Percentiles rank a stretch among this genome's conserved stretches.
phyloP scores from a whole-genome alignment of 805 yeast genomes.

The Suhomyces sp. region DNA sequence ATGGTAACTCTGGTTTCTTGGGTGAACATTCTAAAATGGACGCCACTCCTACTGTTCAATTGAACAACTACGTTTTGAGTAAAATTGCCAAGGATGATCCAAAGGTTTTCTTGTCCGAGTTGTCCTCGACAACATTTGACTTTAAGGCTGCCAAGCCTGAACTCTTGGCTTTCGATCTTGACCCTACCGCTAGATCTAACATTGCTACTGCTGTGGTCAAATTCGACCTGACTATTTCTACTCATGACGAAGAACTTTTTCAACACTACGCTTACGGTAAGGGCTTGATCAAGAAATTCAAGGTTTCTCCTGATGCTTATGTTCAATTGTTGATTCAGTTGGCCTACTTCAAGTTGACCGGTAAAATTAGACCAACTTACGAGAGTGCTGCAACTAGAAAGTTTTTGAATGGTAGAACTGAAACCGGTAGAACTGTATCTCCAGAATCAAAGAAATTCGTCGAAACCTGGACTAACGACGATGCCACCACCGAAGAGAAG shows the following conservation, averaged over 20 bases:
- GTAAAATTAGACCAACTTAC: conserved; percentile 83
- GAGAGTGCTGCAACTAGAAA: conserved; percentile 94
- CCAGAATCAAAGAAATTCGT: conserved; percentile 68
- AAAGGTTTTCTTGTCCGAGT: conserved; percentile 24
- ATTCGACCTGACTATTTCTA: conserved; percentile 55
- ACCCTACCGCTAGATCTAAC: conserved; percentile 47
- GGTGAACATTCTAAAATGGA: conserved; percentile 99
- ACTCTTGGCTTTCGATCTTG: conserved; percentile 55
- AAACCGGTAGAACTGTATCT: conserved; percentile 85
- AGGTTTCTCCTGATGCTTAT: conserved; percentile 89
- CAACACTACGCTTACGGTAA: conserved; percentile 86
- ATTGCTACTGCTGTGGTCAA: conserved; percentile 55
- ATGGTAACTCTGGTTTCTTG: conserved; percentile 86
- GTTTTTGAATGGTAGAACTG: conserved; percentile 88
- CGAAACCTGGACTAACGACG: conserved; percentile 63
- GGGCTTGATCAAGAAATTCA: conserved; percentile 75
- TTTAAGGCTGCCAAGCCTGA: conserved; percentile 15
- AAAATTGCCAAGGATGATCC: conserved; percentile 52
- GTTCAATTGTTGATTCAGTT: conserved; percentile 89
- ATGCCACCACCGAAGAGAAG: conserved; percentile 52
- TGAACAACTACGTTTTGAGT: conserved; percentile 72
- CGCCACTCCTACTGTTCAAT: conserved; percentile 89
- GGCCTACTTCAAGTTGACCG: conserved; percentile 81
- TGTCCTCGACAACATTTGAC: conserved; percentile 16
- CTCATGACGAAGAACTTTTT: conserved; percentile 76